Conservation (phyloP, 2,329 filamentous ascomycete species). For the Botryotinia narcissicola region DNA sequence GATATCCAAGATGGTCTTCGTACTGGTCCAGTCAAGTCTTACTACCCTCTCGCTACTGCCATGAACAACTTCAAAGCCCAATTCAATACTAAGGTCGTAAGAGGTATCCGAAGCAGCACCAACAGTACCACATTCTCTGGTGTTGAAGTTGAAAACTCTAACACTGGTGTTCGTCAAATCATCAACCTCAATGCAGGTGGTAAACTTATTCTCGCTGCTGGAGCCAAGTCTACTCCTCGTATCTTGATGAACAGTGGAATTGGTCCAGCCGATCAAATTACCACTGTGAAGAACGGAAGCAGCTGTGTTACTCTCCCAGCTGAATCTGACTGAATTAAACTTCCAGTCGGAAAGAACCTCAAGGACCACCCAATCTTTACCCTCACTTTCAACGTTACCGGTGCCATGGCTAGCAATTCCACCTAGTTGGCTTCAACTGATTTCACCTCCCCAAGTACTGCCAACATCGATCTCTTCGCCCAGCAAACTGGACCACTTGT, state of each 20-base stretch:
- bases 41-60: conserved; percentile 59
- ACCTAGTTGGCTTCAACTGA: conserved; percentile 29
- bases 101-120: conserved; percentile 52
- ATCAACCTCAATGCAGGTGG: conserved; percentile 37
- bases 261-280: conserved; percentile 41
- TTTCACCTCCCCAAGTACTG: conserved; percentile 47
- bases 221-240: conserved; percentile 31
- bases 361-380: conserved; percentile 54
- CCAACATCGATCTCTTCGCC: conserved; percentile 33
- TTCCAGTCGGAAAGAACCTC: conserved; percentile 58
- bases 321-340: conserved; percentile 52
- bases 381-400: conserved; percentile 28
- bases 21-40: conserved; percentile 67
- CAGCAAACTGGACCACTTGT: conserved; percentile 4
- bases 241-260: conserved; percentile 37
- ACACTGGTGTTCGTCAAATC: conserved; percentile 35
- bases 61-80: conserved; percentile 64
- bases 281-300: conserved; percentile 30
- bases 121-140: conserved; percentile 60
- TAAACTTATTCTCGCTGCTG: conserved; percentile 30
- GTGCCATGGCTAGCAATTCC: neutral
- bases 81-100: conserved; percentile 61
- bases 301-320: conserved; percentile 43
- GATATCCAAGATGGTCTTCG: conserved; percentile 64
- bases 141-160: conserved; percentile 48